Percentiles rank a stretch among this genome's conserved stretches.
phyloP scores from a whole-genome alignment of 2,329 filamentous ascomycete species.

The Myriangium duriaei region DNA sequence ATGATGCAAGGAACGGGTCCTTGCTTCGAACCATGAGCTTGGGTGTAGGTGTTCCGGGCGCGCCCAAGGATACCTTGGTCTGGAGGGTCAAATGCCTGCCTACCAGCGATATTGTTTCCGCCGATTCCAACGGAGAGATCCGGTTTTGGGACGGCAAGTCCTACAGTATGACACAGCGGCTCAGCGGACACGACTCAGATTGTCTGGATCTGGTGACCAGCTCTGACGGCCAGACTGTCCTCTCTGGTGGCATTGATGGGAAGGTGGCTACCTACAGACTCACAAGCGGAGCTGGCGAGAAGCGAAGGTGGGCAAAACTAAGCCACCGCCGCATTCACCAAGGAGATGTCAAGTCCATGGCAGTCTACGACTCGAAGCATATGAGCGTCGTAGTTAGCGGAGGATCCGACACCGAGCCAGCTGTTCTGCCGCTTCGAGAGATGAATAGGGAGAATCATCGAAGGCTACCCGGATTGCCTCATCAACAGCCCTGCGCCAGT shows the following conservation, averaged over 20 bases:
- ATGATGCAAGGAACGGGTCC: constrained; percentile 68
- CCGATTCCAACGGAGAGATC: constrained; percentile 87
- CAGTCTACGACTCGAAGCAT: constrained; percentile 69
- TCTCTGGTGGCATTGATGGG: constrained; percentile 87
- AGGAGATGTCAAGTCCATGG: constrained; percentile 92
- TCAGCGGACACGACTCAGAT: constrained; percentile 80
- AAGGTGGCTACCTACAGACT: constrained; percentile 73
- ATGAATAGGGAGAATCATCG: constrained; percentile 71
- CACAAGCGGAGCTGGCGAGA: constrained; percentile 33
- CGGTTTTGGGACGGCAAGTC: constrained; percentile 90
- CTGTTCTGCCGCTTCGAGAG: constrained; percentile 67
- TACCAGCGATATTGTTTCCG: constrained; percentile 83
- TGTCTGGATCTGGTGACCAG: constrained; percentile 78
- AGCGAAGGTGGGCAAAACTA: constrained; percentile 67
- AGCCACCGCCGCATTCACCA: constrained; percentile 77
- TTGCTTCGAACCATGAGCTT: constrained; percentile 73
- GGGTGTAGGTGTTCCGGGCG: constrained; percentile 63
- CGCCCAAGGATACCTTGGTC: constrained; percentile 73
- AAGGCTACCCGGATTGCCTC: constrained; percentile 70
- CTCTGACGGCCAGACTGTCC: constrained; percentile 64
- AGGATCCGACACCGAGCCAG: constrained; percentile 75
- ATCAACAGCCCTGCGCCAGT: constrained; percentile 59
- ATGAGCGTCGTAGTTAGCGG: constrained; percentile 85
- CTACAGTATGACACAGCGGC: constrained; percentile 73
- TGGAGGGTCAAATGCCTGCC: constrained; percentile 87